Evolutionary conservation across 768 basidiomycete species (phyloP).

Genomic region (Russula olivacea): DNA sequence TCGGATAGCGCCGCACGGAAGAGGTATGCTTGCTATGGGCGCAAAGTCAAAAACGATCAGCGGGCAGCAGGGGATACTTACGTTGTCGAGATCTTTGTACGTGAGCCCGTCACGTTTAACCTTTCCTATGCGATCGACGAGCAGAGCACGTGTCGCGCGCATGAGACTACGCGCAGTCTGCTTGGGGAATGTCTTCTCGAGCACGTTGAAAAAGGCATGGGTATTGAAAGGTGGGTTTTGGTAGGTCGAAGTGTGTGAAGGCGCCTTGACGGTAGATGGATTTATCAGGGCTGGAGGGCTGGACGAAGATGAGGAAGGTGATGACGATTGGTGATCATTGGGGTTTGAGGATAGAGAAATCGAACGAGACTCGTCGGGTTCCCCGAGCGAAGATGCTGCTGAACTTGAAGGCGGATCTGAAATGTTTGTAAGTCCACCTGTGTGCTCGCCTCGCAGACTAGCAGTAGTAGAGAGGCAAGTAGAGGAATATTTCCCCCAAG

Average conservation of each 20-base stretch:
- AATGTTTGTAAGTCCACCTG: neutral
- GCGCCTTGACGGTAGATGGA: neutral
- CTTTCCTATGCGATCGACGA: slow-evolving; percentile 68
- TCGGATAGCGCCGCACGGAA: slow-evolving; percentile 92
- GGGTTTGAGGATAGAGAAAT: slow-evolving; percentile 8
- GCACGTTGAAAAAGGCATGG: slow-evolving; percentile 62
- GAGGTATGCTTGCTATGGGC: slow-evolving; percentile 81
- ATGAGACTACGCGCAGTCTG: slow-evolving; percentile 72
- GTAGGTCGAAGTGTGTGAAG: slow-evolving; percentile 37
- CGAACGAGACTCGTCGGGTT: slow-evolving; percentile 10
- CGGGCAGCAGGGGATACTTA: slow-evolving; percentile 35
- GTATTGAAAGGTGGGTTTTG: slow-evolving; percentile 77
- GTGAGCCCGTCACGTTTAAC: slow-evolving; percentile 69
- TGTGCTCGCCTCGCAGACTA: neutral
- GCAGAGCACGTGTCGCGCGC: slow-evolving; percentile 74
- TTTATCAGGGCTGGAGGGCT: slow-evolving; percentile 15
- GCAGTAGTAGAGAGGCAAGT: neutral
- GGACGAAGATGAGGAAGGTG: slow-evolving; percentile 4
- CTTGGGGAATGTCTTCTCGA: slow-evolving; percentile 71
- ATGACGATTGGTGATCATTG: slow-evolving; percentile 1
- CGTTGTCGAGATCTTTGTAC: slow-evolving; percentile 76
- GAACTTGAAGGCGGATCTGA: neutral
- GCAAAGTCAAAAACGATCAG: slow-evolving; percentile 3
- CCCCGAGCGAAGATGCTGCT: neutral
- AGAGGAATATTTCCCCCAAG: slow-evolving; percentile 8